Evolutionary conservation across 768 basidiomycete species (phyloP).

Genomic region (Termitomyces sp.): DNA sequence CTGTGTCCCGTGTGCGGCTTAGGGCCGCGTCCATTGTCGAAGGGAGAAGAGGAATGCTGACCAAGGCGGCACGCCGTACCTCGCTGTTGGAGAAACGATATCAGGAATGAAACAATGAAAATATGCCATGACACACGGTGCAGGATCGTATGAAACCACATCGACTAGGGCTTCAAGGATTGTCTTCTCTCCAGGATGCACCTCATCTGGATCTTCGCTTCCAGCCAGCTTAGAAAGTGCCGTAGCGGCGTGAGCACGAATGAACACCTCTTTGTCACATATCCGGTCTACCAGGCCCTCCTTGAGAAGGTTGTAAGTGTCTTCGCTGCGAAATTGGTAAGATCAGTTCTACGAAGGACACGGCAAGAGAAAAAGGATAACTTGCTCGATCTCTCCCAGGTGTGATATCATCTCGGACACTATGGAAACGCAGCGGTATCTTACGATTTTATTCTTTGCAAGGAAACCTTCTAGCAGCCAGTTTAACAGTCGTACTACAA

Average conservation of each 20-base stretch:
- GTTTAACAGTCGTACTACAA: slow-evolving; percentile 61
- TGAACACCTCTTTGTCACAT: slow-evolving; percentile 77
- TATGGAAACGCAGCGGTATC: slow-evolving; percentile 76
- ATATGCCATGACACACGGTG: slow-evolving; percentile 42
- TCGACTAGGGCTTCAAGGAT: slow-evolving; percentile 69
- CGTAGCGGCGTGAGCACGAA: slow-evolving; percentile 82
- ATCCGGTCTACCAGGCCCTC: slow-evolving; percentile 72
- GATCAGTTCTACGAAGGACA: neutral
- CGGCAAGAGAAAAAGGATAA: slow-evolving; percentile 11
- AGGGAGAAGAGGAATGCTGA: slow-evolving; percentile 66
- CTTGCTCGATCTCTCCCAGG: slow-evolving; percentile 87
- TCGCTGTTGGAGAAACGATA: slow-evolving; percentile 49
- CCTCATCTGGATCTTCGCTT: slow-evolving; percentile 55
- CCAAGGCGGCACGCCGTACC: slow-evolving; percentile 85
- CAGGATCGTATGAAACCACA: slow-evolving; percentile 67
- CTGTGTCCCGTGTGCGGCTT: slow-evolving; percentile 80
- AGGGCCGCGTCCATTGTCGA: slow-evolving; percentile 66
- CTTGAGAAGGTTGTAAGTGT: slow-evolving; percentile 68
- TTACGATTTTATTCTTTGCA: slow-evolving; percentile 88
- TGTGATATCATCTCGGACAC: slow-evolving; percentile 85
- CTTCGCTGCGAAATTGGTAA: slow-evolving; percentile 56
- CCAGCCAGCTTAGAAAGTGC: slow-evolving; percentile 80
- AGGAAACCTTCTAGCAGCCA: slow-evolving; percentile 79
- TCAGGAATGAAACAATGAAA: neutral
- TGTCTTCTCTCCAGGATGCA: slow-evolving; percentile 44